A percentile compares a stretch with the other conserved stretches of the same genome.
Conservation (phyloP, 495 filamentous ascomycete genomes). For the Talaromyces adpressus region DNA sequence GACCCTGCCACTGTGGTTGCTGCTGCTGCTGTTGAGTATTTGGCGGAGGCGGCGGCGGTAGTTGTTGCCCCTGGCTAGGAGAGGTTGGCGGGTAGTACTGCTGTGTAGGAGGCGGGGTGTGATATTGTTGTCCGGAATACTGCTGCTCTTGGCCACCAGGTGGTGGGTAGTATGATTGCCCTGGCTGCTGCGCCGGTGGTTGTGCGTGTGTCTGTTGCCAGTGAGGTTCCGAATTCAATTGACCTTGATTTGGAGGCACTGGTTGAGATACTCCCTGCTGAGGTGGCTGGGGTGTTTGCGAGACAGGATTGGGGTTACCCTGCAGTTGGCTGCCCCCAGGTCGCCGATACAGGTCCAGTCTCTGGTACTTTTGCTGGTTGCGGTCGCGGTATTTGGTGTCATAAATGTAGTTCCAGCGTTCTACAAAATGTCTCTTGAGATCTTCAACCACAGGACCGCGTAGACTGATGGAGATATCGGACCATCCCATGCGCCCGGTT, state of each 20-base stretch:
- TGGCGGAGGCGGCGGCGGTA: conserved; percentile 4
- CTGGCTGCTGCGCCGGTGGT: conserved; percentile 13
- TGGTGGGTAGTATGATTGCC: conserved; percentile 7
- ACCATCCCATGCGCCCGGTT: conserved; percentile 89
- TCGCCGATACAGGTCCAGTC: conserved; percentile 37
- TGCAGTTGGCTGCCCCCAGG: conserved; percentile 15
- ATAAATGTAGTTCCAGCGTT: conserved; percentile 93
- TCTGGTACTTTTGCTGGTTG: conserved; percentile 54
- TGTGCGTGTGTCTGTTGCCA: conserved; percentile 17
- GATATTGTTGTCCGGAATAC: conserved; percentile 11
- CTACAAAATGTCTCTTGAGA: conserved; percentile 69
- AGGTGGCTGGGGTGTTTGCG: background rate
- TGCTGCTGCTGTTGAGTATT: conserved; percentile 11
- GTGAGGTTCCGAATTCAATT: conserved; percentile 4
- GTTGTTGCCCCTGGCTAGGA: conserved; percentile 7
- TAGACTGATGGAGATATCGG: conserved; percentile 77
- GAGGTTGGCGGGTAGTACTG: conserved; percentile 6
- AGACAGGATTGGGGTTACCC: background rate
- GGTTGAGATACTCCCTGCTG: background rate
- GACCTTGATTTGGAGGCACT: conserved; percentile 9
- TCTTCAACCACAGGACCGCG: conserved; percentile 75
- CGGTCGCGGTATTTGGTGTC: conserved; percentile 69
- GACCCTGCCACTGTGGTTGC: conserved; percentile 8
- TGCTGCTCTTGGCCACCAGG: conserved; percentile 7
- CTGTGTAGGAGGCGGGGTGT: conserved; percentile 5